These are phyloP conservation scores for Shiraia sp. DNA, from an alignment of 2,329 filamentous ascomycete genomes.

Conservation along the genomic window DNA sequence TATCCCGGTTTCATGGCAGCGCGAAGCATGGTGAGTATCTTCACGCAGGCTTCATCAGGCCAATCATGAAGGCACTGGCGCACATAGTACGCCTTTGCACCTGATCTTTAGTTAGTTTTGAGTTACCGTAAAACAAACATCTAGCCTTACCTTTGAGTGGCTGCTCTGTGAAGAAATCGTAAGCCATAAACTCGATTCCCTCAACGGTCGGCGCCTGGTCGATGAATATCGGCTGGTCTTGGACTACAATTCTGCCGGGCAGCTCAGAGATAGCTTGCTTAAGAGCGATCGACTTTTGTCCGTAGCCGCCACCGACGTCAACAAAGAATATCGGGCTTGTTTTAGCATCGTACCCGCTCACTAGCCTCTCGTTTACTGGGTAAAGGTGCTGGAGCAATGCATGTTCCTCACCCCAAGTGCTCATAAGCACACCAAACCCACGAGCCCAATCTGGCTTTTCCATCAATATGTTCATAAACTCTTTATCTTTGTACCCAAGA, in stretches of 20 bases:
- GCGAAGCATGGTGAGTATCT: slow-evolving; percentile 15
- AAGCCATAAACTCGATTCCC: slow-evolving; percentile 11
- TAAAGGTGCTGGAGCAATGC: slow-evolving; percentile 16
- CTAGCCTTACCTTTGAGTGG: slow-evolving; percentile 26
- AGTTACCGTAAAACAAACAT: not conserved
- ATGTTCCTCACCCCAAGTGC: slow-evolving; percentile 5
- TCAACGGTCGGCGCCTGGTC: slow-evolving; percentile 19
- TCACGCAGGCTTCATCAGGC: slow-evolving; percentile 18
- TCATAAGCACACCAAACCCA: slow-evolving; percentile 8
- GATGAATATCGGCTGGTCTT: slow-evolving; percentile 52
- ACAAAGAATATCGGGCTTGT: slow-evolving; percentile 35
- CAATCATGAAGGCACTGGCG: slow-evolving; percentile 29
- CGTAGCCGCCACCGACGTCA: slow-evolving; percentile 49
- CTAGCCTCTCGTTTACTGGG: slow-evolving; percentile 32
- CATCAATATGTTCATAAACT: slow-evolving; percentile 4
- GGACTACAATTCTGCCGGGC: slow-evolving; percentile 51
- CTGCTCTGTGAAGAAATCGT: slow-evolving; percentile 39
- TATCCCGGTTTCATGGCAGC: slow-evolving; percentile 20
- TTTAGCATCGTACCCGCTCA: slow-evolving; percentile 19
- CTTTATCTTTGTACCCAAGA: slow-evolving; percentile 4
- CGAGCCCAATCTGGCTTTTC: slow-evolving; percentile 1
- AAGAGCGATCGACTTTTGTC: slow-evolving; percentile 49
- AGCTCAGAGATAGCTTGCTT: slow-evolving; percentile 41
- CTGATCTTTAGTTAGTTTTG: slow-evolving; percentile 1
- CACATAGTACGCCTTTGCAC: slow-evolving; percentile 23